phyloP scores from a whole-genome alignment of 2,329 filamentous ascomycete genomes.

The Fusarium mangiferae region DNA sequence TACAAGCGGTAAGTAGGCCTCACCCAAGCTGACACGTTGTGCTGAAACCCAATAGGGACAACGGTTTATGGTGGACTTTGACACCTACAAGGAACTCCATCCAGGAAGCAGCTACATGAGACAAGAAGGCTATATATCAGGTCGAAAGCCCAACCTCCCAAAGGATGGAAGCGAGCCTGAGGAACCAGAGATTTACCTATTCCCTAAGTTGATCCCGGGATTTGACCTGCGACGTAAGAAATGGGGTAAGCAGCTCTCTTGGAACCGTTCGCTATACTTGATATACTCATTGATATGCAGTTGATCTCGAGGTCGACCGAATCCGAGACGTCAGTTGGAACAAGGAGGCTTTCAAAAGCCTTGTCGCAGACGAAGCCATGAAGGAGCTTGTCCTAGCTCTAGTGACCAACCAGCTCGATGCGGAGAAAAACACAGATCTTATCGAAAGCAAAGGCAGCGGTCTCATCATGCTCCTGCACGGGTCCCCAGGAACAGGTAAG shows the following conservation, averaged over 20 bases:
- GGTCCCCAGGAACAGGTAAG: not conserved
- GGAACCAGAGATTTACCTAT: slow-evolving; percentile 2
- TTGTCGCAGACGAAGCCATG: not conserved
- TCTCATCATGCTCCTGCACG: slow-evolving; percentile 1
- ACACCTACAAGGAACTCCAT: slow-evolving; percentile 10
- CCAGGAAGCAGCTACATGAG: not conserved
- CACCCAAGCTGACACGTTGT: fast-evolving
- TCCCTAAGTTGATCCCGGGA: not conserved
- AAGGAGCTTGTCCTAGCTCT: slow-evolving; percentile 8
- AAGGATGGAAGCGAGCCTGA: not conserved
- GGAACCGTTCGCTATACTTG: fast-evolving
- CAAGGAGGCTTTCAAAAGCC: not conserved
- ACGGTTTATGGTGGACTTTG: slow-evolving; percentile 17
- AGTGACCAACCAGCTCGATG: slow-evolving; percentile 10
- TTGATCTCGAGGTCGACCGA: not conserved
- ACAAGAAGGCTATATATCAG: not conserved
- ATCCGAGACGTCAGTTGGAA: slow-evolving; percentile 11
- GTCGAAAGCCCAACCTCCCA: not conserved
- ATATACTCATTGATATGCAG: not conserved
- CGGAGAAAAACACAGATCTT: slow-evolving; percentile 12
- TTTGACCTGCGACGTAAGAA: slow-evolving; percentile 14
- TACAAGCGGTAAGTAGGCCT: not conserved
- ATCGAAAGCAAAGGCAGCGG: slow-evolving; percentile 16
- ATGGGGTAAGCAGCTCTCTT: not conserved
- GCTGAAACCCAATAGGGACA: not conserved